Evolutionary conservation across 306 rosid species (phyloP).

Genomic region (Corylus heterophylla): DNA sequence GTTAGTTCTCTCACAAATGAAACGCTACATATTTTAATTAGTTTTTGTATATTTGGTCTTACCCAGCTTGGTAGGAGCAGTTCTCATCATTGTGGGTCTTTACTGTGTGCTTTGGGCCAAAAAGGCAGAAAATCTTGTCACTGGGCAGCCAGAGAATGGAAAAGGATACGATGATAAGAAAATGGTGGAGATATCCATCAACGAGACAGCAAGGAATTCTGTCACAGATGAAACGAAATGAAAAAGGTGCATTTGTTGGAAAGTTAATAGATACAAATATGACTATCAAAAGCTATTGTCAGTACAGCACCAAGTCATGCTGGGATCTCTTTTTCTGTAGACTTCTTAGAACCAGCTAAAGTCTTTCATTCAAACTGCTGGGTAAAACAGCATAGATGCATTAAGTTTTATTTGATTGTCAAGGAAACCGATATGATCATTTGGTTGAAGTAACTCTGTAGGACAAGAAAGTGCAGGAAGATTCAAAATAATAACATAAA

Average conservation of each 20-base stretch:
- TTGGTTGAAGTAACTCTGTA: neutral
- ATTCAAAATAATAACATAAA: neutral
- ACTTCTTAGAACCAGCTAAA: too few species aligned
- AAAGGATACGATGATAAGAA: neutral
- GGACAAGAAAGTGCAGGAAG: neutral
- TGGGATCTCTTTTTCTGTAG: neutral
- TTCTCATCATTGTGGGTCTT: conserved; percentile 27
- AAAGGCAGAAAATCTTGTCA: conserved; percentile 6
- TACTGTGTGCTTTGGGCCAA: conserved; percentile 42
- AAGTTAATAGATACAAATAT: neutral
- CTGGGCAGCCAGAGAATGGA: neutral
- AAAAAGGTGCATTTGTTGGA: neutral
- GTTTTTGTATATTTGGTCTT: neutral
- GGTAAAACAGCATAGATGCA: too few species aligned
- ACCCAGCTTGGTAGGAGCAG: conserved; percentile 37
- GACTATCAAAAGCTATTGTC: neutral
- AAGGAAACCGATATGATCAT: neutral
- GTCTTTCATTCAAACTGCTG: too few species aligned
- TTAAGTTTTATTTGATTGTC: neutral
- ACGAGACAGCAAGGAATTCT: conserved; percentile 7
- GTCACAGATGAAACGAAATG: conserved; percentile 6
- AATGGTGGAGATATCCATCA: conserved; percentile 15
- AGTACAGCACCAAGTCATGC: neutral
- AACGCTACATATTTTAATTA: neutral
- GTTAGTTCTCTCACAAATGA: too few species aligned